phyloP scores from a whole-genome alignment of 768 basidiomycete species.

The Ramaria sp. region DNA sequence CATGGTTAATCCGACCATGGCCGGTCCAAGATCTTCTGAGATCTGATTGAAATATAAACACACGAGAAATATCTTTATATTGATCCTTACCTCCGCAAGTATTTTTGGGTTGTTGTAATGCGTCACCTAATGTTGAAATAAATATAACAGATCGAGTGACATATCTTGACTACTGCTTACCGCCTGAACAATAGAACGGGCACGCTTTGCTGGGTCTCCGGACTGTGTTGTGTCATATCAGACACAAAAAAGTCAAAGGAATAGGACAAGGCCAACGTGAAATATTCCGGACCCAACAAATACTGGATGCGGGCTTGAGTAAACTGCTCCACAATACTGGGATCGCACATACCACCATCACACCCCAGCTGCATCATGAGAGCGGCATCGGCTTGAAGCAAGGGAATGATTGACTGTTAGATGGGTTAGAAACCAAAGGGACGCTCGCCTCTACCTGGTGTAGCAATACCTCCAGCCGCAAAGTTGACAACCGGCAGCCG shows the following conservation, averaged over 20 bases:
- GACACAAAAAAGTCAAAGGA: not conserved
- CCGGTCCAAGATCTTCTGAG: constrained; percentile 73
- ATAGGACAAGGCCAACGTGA: constrained; percentile 43
- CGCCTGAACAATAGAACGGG: constrained; percentile 92
- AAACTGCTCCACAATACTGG: not conserved
- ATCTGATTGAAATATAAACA: constrained; percentile 29
- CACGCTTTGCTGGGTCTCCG: constrained; percentile 87
- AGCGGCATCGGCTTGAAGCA: constrained; percentile 73
- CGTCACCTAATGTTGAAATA: constrained; percentile 46
- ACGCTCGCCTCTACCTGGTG: constrained; percentile 50
- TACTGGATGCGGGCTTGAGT: constrained; percentile 38
- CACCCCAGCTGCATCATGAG: constrained; percentile 98
- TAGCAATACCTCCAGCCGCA: constrained; percentile 89
- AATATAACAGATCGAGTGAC: not conserved
- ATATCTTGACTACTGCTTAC: constrained; percentile 31
- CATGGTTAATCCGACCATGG: constrained; percentile 95
- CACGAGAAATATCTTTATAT: not conserved
- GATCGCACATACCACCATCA: constrained; percentile 67
- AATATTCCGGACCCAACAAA: constrained; percentile 98
- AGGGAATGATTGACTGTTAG: not conserved
- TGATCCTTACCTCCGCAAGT: constrained; percentile 61
- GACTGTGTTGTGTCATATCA: constrained; percentile 45
- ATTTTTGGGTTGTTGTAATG: constrained; percentile 93
- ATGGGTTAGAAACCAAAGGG: not conserved
- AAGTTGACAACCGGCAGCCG: constrained; percentile 94